Conservation (phyloP, 805 yeast genomes). For the Saccharomycopsis babjevae region DNA sequence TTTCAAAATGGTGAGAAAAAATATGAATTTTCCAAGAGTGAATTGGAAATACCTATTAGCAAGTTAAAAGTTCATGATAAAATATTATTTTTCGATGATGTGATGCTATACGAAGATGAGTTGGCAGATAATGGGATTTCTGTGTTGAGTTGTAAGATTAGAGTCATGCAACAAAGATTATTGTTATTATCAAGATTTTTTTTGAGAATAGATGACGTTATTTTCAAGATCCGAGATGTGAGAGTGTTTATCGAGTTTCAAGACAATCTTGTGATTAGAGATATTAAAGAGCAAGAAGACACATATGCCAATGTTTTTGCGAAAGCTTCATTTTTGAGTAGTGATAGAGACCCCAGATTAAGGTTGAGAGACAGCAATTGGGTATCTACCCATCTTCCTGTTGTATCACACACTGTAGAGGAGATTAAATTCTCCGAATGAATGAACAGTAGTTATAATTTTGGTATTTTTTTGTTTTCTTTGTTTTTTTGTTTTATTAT, state of each 20-base stretch:
- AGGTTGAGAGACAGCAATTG: conserved; percentile 75
- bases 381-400: conserved; percentile 59
- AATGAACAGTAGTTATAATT: background rate
- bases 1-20: conserved; percentile 1
- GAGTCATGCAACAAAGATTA: conserved; percentile 82
- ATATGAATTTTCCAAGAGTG: conserved; percentile 15
- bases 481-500: background rate
- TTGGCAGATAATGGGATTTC: conserved; percentile 93
- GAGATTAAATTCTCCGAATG: conserved; percentile 19
- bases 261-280: conserved; percentile 55
- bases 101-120: conserved; percentile 87
- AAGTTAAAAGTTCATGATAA: conserved; percentile 70
- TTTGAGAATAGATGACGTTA: conserved; percentile 81
- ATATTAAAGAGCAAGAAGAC: conserved; percentile 62
- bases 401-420: conserved; percentile 30
- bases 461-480: background rate
- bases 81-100: conserved; percentile 80
- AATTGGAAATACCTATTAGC: conserved; percentile 53
- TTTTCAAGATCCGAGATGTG: conserved; percentile 76
- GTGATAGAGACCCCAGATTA: conserved; percentile 44
- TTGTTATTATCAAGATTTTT: conserved; percentile 69
- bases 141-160: conserved; percentile 60
- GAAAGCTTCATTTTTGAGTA: conserved; percentile 19
- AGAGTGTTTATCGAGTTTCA: conserved; percentile 73
- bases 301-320: conserved; percentile 37